These are phyloP conservation scores for Neurospora sp. DNA, from an alignment of 495 filamentous ascomycete genomes.

Conservation along the genomic window DNA sequence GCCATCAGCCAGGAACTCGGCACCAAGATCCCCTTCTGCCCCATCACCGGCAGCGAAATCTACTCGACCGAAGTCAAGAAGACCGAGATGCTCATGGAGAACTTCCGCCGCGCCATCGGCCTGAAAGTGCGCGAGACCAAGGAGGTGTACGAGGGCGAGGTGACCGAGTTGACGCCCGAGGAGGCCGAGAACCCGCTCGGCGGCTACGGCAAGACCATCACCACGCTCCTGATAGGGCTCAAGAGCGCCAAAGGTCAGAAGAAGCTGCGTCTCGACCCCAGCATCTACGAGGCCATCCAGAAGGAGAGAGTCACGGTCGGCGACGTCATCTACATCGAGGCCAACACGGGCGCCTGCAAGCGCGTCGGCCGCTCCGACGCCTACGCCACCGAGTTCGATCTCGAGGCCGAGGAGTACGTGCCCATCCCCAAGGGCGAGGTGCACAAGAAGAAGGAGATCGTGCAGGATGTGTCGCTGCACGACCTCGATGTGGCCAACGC, in stretches of 20 bases:
- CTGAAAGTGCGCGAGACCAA: conserved; percentile 94
- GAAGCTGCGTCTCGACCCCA: conserved; percentile 91
- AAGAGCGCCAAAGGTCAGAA: conserved; percentile 92
- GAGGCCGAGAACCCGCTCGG: conserved; percentile 97
- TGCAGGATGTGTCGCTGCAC: conserved; percentile 96
- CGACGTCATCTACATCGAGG: conserved; percentile 98
- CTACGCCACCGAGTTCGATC: conserved; percentile 95
- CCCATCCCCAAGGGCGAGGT: conserved; percentile 97
- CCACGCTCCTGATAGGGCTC: conserved; percentile 76
- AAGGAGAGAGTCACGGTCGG: conserved; percentile 94
- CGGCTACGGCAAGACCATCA: conserved; percentile 89
- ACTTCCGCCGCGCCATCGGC: conserved; percentile 93
- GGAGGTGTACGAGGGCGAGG: conserved; percentile 95
- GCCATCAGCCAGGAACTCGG: conserved; percentile 93
- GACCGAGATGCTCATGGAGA: conserved; percentile 97
- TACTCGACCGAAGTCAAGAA: conserved; percentile 98
- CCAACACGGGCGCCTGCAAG: conserved; percentile 95
- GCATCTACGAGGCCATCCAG: conserved; percentile 97
- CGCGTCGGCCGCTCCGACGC: conserved; percentile 90
- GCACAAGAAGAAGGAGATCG: conserved; percentile 99
- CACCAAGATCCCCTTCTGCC: conserved; percentile 94
- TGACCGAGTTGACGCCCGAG: conserved; percentile 91
- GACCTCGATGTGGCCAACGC: conserved; percentile 96
- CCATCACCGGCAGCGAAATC: conserved; percentile 92
- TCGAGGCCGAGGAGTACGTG: conserved; percentile 97